Conservation (phyloP, 2,329 filamentous ascomycete species). For the Ciborinia camelliae region DNA sequence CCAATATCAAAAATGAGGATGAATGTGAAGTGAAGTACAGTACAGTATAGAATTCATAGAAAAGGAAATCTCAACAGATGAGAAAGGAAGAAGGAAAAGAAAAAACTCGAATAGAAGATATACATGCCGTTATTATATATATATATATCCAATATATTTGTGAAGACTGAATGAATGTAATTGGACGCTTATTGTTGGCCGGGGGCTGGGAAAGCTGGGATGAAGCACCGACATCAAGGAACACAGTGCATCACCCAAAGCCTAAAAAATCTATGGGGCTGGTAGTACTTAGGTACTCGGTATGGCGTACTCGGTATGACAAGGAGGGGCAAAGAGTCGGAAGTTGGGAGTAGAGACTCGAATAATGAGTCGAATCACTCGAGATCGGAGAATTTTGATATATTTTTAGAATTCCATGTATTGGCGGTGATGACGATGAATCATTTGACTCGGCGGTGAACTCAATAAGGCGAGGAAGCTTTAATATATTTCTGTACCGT, state of each 20-base stretch:
- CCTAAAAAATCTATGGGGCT: neutral
- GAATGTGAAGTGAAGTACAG: too few species aligned
- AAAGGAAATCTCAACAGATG: neutral
- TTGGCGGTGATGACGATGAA: neutral
- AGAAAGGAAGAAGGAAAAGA: neutral
- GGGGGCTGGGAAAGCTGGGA: conserved; percentile 3
- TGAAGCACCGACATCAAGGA: neutral
- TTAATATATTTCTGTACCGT: neutral
- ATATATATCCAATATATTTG: too few species aligned
- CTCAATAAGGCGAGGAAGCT: neutral
- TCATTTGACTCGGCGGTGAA: neutral
- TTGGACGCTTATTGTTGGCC: neutral
- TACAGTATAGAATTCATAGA: too few species aligned
- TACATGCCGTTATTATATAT: too few species aligned
- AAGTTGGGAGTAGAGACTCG: neutral
- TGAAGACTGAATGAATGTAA: conserved; percentile 8
- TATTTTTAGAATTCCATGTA: neutral
- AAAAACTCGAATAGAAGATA: neutral
- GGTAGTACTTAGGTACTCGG: conserved; percentile 1
- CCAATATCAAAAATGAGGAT: neutral
- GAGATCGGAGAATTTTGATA: neutral
- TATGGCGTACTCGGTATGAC: too few species aligned
- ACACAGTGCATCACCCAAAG: conserved; percentile 10
- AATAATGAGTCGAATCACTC: too few species aligned
- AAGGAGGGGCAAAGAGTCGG: neutral